phyloP scores from a whole-genome alignment of 352 stramenopile genomes.

The Globisporangium paroecandrum region DNA sequence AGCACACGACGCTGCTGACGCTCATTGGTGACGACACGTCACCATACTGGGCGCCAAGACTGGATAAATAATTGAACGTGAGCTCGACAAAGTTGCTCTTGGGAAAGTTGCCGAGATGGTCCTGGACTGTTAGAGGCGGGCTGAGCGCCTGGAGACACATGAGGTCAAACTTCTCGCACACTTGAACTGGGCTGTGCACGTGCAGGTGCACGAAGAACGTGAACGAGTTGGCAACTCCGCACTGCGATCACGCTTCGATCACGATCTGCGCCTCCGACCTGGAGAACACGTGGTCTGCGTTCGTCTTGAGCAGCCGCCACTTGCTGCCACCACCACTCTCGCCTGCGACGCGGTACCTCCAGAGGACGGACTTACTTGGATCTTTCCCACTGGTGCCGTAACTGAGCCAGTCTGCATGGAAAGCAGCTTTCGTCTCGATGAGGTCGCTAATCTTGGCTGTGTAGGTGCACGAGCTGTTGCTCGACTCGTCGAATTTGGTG shows the following conservation, averaged over 20 bases:
- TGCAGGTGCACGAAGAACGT: constrained; percentile 37
- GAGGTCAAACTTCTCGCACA: constrained; percentile 32
- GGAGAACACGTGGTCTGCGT: constrained; percentile 14
- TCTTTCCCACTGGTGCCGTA: constrained; percentile 11
- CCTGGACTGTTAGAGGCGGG: not conserved
- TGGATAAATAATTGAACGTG: constrained; percentile 38
- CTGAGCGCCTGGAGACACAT: constrained; percentile 45
- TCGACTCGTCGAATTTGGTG: constrained; percentile 9
- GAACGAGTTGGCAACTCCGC: constrained; percentile 26
- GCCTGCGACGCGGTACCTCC: constrained; percentile 20
- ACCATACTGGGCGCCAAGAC: constrained; percentile 18
- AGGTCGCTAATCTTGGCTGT: constrained; percentile 5
- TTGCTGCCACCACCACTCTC: constrained; percentile 3
- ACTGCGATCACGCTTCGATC: constrained; percentile 43
- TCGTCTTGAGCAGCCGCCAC: constrained; percentile 12
- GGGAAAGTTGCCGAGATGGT: constrained; percentile 27
- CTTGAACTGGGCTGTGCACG: constrained; percentile 22
- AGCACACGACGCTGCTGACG: constrained; percentile 10
- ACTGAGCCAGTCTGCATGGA: constrained; percentile 5
- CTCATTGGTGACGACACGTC: not conserved
- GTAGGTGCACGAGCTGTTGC: constrained; percentile 8
- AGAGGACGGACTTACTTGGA: constrained; percentile 15
- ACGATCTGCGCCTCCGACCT: constrained; percentile 7
- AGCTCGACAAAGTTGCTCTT: constrained; percentile 49
- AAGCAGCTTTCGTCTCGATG: constrained; percentile 10